Percentiles rank a stretch among this genome's conserved stretches.
Evolutionary conservation across 2,329 filamentous ascomycete species (phyloP).

Genomic region (Fusarium kyushuense): DNA sequence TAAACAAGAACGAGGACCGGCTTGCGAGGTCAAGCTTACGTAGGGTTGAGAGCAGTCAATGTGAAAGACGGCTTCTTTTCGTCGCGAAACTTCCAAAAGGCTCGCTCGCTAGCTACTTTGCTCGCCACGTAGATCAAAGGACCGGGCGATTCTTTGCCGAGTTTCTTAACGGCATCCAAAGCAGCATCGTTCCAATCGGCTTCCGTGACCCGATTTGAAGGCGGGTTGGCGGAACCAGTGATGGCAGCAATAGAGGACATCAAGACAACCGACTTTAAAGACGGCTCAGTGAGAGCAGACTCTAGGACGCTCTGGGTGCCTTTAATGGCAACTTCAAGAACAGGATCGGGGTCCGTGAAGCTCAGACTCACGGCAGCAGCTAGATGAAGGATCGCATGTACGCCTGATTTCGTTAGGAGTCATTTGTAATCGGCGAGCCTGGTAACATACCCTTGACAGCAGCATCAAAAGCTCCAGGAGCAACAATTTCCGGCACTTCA

Average conservation of each 20-base stretch:
- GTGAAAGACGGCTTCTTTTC: conserved; percentile 39
- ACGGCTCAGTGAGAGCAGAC: conserved; percentile 39
- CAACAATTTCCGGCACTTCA: conserved; percentile 53
- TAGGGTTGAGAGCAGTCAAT: conserved; percentile 44
- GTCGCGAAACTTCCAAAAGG: conserved; percentile 44
- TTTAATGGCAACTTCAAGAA: conserved; percentile 38
- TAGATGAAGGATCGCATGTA: conserved; percentile 43
- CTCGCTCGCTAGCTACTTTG: conserved; percentile 40
- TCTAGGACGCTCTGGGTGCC: conserved; percentile 39
- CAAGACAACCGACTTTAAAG: conserved; percentile 42
- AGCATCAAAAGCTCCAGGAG: conserved; percentile 51
- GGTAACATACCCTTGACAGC: conserved; percentile 49
- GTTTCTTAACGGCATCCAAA: conserved; percentile 31
- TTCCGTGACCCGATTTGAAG: conserved; percentile 38
- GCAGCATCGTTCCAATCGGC: conserved; percentile 42
- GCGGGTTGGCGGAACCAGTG: not conserved
- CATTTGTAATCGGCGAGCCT: not conserved
- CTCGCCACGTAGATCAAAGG: conserved; percentile 42
- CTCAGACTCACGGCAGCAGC: conserved; percentile 37
- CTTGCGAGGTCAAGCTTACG: conserved; percentile 14
- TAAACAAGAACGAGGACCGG: accelerated
- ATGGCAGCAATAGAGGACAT: conserved; percentile 46
- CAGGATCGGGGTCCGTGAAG: conserved; percentile 40
- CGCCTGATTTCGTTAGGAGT: conserved; percentile 25
- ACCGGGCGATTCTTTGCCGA: conserved; percentile 38